Evolutionary conservation across 1,284 basidiomycete genomes (phyloP), one percentile per base, ranked within the genome.

Genomic region (Athelia psychrophila): DNA sequence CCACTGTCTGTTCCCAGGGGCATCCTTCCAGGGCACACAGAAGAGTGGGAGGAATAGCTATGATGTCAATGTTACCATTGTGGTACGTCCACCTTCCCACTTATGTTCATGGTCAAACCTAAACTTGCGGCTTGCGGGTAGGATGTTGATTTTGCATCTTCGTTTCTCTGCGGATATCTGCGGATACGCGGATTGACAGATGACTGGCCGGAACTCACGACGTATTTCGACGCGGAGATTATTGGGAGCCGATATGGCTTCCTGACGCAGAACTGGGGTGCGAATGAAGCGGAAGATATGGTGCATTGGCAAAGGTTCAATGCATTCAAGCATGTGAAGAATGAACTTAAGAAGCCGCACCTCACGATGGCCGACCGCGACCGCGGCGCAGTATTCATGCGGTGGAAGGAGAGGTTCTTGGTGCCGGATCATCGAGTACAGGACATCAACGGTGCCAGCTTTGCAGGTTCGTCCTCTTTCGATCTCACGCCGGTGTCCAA

Each of bases 401-500:
- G 95, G 54, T 97, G 95, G 91, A 98, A 98, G 72, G 95, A 98
- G 71, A 81, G 88, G 61, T 98, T 98, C 69, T 75, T 98, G 53
- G 93, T 98, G 13, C 95, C 95, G 9, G 92, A 96, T 68, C 93
- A 96, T 70, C 83, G 87, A 53, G 93, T 96, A 45, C 85, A 92
- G 64, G 93, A 96, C 69, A 97, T 98, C 68, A 93, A 85, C 61
- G 95, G 95, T 25, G 95, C 95, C 3, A 94, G 91, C 65, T 98
- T 96, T 72, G 95, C 93, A 56, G 93, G 93, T 92, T 60, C 64
- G 81, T 74, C 22, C 54, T 32, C 44, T 56, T 54, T 52, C 42
- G 27, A 19, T 50, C 33, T 50, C 22, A 38, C 10, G 32, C 20
- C 18, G 48, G 32, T 22, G 48, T 56, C 18, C 38, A 24, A 15